phyloP scores from a whole-genome alignment of 306 rosid genomes.

The Macrotyloma uniflorum region DNA sequence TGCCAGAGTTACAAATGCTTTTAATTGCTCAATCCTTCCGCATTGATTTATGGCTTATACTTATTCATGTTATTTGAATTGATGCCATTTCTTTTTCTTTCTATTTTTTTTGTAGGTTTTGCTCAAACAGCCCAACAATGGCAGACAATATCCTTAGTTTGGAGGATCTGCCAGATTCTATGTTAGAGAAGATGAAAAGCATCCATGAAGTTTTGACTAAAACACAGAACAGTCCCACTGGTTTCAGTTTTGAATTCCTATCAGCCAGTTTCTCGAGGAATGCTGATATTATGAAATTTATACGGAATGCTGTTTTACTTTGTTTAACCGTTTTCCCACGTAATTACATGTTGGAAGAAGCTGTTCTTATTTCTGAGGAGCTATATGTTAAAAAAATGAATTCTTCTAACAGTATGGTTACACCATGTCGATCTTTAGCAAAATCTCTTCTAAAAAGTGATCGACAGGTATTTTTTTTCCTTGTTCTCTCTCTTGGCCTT shows the following conservation, averaged over 20 bases:
- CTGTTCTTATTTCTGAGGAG: conserved; percentile 85
- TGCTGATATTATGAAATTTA: conserved; percentile 76
- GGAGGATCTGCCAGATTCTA: conserved; percentile 72
- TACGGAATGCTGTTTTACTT: conserved; percentile 72
- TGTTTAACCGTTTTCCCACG: conserved; percentile 84
- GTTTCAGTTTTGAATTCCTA: conserved; percentile 65
- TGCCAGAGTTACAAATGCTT: conserved; percentile 1
- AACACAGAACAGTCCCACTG: conserved; percentile 44
- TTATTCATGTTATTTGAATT: conserved; percentile 18
- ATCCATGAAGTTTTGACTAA: conserved; percentile 53
- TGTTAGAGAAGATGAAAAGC: conserved; percentile 60
- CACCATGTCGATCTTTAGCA: conserved; percentile 86
- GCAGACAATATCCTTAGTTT: conserved; percentile 63
- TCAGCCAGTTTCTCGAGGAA: conserved; percentile 53
- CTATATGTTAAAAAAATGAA: conserved; percentile 60
- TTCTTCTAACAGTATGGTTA: conserved; percentile 56
- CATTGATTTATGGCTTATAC: conserved; percentile 5
- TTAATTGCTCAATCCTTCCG: conserved; percentile 2
- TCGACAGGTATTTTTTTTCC: conserved; percentile 67
- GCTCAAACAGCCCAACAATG: conserved; percentile 79
- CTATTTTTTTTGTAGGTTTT: conserved; percentile 56
- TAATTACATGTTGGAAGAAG: conserved; percentile 79
- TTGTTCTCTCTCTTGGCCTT: conserved; percentile 5
- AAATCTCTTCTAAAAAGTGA: conserved; percentile 83
- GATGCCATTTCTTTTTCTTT: conserved; percentile 37